Evolutionary conservation across 2,329 filamentous ascomycete genomes (phyloP), one percentile per base, ranked within the genome.

Genomic region (Beauveria pseudobassiana): DNA sequence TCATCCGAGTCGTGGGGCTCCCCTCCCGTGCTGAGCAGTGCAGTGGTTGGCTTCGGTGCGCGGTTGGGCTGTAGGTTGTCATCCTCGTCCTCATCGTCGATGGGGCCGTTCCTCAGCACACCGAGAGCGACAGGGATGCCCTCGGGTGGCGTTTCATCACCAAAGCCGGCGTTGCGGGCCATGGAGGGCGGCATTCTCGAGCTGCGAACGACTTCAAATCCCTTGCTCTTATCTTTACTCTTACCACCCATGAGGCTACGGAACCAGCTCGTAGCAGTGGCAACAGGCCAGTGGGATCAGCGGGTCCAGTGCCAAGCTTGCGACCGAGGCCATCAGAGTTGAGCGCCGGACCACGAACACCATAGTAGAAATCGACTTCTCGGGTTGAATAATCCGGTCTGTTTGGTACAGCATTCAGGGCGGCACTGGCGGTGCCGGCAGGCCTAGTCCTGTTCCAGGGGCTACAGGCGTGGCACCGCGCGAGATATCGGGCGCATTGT

Each of bases 291-390:
- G 93, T 96, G 0, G 95, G 95, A 76, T 99, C 93, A 9, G 93
- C 92, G 2, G 95, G 95, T 0, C 95, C 95, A 5, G 95, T 99
- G 69, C 95, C 93, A 56, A 97, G 80, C 71, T 90, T 93, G 55
- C 95, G 84, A 22, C 90, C 91, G 0, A 89, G 89, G 3, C 86
- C 86, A 63, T 91, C 90, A 1, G 91, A 89, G 67, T 88, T 93
- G 14, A 98, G 77, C 1, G 93, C 91, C 22, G 92, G 91, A 0
- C 95, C 95, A 40, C 95, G 86, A 20, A 96, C 89, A 10, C 92
- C 90, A 69, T 99, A 98, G 75, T 98, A 98, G 69, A 96, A 96
- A 73, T 99, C 95, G 0, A 96, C 91, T 74, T 99, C 95, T 61
- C 95, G 88, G 1, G 93, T 95, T 2, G 93, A 88, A 71, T 98